A percentile compares a stretch with the other conserved stretches of the same genome.
Evolutionary conservation across 2,329 filamentous ascomycete species (phyloP).

Genomic region (Sclerotinia nivalis): DNA sequence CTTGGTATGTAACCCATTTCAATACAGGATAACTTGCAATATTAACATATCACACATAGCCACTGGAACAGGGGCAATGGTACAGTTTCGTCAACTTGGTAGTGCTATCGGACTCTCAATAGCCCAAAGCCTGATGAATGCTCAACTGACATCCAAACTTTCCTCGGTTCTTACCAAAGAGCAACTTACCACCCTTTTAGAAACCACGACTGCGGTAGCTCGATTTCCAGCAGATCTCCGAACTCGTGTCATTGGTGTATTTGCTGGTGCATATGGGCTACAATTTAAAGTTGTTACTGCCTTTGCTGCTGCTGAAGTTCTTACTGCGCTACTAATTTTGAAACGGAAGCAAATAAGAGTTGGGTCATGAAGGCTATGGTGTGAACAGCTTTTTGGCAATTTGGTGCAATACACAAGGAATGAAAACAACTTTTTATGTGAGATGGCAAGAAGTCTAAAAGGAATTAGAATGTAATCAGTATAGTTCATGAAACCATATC

Average conservation of each 20-base stretch:
- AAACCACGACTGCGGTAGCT: neutral
- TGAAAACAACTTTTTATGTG: no score
- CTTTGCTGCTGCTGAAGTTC: conserved; percentile 12
- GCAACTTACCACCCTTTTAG: neutral
- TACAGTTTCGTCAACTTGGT: conserved; percentile 12
- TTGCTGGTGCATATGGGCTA: neutral
- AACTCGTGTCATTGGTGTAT: neutral
- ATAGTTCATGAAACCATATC: neutral
- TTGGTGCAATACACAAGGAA: neutral
- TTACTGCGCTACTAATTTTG: neutral
- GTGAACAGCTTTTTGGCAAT: neutral
- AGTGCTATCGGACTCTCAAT: conserved; percentile 13
- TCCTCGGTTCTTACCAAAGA: neutral
- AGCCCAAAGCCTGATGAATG: neutral
- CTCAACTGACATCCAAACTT: neutral
- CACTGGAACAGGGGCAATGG: conserved; percentile 6
- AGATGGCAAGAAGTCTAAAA: no score
- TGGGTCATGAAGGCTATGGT: neutral
- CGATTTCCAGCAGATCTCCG: neutral
- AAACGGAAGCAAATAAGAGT: neutral
- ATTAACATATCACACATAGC: neutral
- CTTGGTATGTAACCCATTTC: neutral
- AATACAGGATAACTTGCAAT: neutral
- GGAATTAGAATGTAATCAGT: no score
- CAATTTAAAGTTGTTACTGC: conserved; percentile 9